A percentile compares a stretch with the other conserved stretches of the same genome.
Evolutionary conservation across 2,329 filamentous ascomycete species (phyloP).

Genomic region (Microdochium bolleyi): DNA sequence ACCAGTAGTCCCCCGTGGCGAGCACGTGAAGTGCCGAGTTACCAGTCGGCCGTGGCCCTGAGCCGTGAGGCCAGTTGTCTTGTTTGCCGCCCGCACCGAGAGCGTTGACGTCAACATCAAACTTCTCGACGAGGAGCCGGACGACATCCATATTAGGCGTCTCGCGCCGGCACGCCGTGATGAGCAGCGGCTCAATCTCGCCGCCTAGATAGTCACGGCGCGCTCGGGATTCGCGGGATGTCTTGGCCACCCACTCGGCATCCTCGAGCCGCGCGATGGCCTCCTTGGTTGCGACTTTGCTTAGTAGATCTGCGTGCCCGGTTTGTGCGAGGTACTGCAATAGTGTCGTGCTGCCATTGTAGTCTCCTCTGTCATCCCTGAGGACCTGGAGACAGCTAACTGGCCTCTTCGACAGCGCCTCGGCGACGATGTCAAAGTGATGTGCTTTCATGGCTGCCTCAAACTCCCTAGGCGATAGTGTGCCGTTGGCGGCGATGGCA

Average conservation of each 20-base stretch:
- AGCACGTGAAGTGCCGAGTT: background rate
- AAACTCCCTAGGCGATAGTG: background rate
- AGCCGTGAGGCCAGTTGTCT: background rate
- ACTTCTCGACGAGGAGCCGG: conserved; percentile 22
- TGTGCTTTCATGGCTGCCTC: background rate
- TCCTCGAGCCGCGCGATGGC: background rate
- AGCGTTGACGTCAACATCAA: conserved; percentile 21
- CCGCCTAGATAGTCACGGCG: conserved; percentile 1
- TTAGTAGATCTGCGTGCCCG: background rate
- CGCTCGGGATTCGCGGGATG: background rate
- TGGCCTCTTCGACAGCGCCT: background rate
- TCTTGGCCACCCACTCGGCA: conserved; percentile 3
- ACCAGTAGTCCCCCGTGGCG: background rate
- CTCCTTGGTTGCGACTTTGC: background rate
- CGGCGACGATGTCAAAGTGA: background rate
- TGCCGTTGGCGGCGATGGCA: background rate
- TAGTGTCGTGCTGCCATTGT: background rate
- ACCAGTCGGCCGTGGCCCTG: background rate
- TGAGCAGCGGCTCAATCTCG: conserved; percentile 10
- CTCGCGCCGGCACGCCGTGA: conserved; percentile 16
- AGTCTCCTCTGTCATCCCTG: background rate
- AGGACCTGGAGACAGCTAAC: background rate
- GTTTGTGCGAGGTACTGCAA: background rate
- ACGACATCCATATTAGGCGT: conserved; percentile 26
- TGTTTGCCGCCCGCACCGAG: background rate